A percentile compares a stretch with the other conserved stretches of the same genome.
Conservation (phyloP, 306 rosid species). For the Acacia acuminata region DNA sequence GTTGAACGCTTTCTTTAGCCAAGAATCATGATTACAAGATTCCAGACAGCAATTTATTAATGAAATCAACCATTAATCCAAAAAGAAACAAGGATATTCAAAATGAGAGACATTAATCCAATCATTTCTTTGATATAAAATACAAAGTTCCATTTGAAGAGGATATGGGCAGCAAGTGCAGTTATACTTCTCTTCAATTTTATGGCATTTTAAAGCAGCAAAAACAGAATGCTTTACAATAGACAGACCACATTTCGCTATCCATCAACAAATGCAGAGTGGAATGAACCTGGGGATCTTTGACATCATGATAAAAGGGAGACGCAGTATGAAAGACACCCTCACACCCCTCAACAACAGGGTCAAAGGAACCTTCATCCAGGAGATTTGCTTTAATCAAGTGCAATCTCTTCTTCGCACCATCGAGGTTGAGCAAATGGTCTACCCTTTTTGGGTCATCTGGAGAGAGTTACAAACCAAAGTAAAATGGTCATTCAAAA, state of each 20-base stretch:
- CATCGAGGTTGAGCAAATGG: background rate
- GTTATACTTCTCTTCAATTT: background rate
- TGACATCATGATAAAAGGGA: background rate
- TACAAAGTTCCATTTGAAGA: background rate
- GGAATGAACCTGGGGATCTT: background rate
- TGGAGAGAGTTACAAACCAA: background rate
- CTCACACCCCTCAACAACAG: background rate
- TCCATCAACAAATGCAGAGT: background rate
- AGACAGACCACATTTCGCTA: background rate
- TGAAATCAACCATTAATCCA: background rate
- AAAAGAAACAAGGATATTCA: background rate
- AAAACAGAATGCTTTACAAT: background rate
- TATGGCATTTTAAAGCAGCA: background rate
- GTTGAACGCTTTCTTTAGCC: background rate
- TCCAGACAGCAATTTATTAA: background rate
- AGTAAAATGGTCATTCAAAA: no score
- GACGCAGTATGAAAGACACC: slow-evolving; percentile 11
- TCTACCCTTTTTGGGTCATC: background rate
- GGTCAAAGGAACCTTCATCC: slow-evolving; percentile 5
- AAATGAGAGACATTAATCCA: background rate
- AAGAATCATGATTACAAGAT: no score
- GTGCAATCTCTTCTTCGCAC: background rate
- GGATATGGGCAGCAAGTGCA: background rate
- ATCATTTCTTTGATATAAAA: background rate
- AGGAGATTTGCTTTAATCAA: background rate